Base-by-base conservation (phyloP, 805 yeast genomes). In the Metschnikowia orientalis region DNA sequence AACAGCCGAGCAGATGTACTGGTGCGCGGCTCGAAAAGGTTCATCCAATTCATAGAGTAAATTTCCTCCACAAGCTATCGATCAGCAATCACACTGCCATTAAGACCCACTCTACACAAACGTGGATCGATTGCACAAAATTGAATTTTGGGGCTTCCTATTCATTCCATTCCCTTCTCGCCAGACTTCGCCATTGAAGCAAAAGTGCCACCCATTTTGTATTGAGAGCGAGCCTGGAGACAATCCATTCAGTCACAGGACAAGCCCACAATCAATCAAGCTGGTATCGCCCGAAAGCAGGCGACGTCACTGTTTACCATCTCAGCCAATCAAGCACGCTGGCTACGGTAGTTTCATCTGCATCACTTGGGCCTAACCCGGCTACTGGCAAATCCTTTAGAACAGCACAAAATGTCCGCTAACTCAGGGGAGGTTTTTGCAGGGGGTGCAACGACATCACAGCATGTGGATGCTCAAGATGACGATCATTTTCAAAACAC, bases 401-500 rank as follows among this genome's bases (percentile, higher is more conserved):
- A 20, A 23, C 31, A 23, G 21, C 3, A 11, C 8, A 25, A 15
- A 29, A 42, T 42, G 47, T 30, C 44, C 8, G 30, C 40, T 26
- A 28, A 35, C 21, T 29, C 22, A 33, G 47, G 45, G 14, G 59
- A 54, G 38, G 51, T 54, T 18, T 75, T 73, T 47, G 56, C 70
- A 32, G 79, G 78, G 33, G 80, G 80, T 20, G 79, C 80, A 29
- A 73, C 79, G 35, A 72, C 79, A 18, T 75, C 80, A 20, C 81
- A 75, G 51, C 79, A 74, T 37, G 75, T 83, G 13, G 83, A 80
- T 40, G 88, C 90, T 4, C 67, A 73, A 28, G 79, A 78, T 54
- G 85, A 79, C 38, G 77, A 73, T 30, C 82, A 81, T 48, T 85
- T 86, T 50, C 69, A 76, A 34, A 74, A 71, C 37, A 73, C 85